A percentile compares a stretch with the other conserved stretches of the same genome.
phyloP scores from a whole-genome alignment of 2,329 filamentous ascomycete genomes.

The Ascosphaera apis region DNA sequence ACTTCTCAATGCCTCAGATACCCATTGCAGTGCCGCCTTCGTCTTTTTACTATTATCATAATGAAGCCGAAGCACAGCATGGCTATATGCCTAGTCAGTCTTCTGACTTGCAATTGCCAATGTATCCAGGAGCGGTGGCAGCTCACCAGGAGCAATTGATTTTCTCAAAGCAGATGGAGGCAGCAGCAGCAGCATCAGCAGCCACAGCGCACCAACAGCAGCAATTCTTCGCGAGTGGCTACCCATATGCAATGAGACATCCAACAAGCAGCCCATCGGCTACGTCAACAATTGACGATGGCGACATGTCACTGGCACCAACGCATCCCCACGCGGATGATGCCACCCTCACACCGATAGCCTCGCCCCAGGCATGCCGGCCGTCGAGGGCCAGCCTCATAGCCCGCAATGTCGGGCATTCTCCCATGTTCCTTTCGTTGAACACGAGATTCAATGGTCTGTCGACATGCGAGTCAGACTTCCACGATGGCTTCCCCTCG shows the following conservation, averaged over 20 bases:
- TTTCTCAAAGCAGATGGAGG: conserved; percentile 18
- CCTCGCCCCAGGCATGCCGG: conserved; percentile 50
- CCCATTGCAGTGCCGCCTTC: too few species aligned
- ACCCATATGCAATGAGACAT: too few species aligned
- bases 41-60: conserved; percentile 71
- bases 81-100: conserved; percentile 50
- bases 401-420: conserved; percentile 31
- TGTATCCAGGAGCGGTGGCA: conserved; percentile 10
- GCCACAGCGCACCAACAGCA: conserved; percentile 9
- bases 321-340: conserved; percentile 29
- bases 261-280: too few species aligned
- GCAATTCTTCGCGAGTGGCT: conserved; percentile 3
- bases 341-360: conserved; percentile 47
- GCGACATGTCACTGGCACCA: too few species aligned
- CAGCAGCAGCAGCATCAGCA: conserved; percentile 20
- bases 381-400: conserved; percentile 55
- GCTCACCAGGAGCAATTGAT: conserved; percentile 5
- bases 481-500: conserved; percentile 53
- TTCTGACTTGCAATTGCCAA: conserved; percentile 18
- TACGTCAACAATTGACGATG: too few species aligned
- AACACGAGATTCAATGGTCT: conserved; percentile 51
- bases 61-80: conserved; percentile 52
- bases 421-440: conserved; percentile 34
- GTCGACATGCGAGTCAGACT: too few species aligned
- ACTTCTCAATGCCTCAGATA: too few species aligned